phyloP scores from a whole-genome alignment of 352 stramenopile species.

The Phytophthora pistaciae region DNA sequence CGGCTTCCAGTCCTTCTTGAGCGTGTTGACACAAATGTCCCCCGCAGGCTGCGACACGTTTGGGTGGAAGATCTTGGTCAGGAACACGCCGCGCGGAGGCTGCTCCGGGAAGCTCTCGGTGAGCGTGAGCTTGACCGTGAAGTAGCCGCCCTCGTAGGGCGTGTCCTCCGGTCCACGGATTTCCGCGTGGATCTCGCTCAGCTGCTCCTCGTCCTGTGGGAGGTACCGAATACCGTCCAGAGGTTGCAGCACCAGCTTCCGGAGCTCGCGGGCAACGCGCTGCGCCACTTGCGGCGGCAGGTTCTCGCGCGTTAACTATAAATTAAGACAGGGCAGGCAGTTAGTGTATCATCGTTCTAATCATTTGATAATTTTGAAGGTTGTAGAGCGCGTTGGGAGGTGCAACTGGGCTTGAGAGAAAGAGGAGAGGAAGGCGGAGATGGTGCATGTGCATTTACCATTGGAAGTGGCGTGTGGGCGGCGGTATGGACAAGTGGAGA shows the following conservation, averaged over 20 bases:
- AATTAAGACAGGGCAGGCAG: conserved; percentile 6
- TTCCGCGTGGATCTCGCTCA: conserved; percentile 96
- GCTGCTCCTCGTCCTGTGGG: conserved; percentile 91
- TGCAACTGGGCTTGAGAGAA: conserved; percentile 12
- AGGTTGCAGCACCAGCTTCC: conserved; percentile 89
- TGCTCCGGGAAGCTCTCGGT: conserved; percentile 87
- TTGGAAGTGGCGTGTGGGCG: conserved; percentile 16
- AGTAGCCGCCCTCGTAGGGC: conserved; percentile 97
- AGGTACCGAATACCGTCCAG: conserved; percentile 94
- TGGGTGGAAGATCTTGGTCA: conserved; percentile 99
- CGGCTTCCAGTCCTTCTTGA: conserved; percentile 99
- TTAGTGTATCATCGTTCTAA: conserved; percentile 19
- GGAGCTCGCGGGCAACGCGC: conserved; percentile 93
- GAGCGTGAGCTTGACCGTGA: conserved; percentile 96
- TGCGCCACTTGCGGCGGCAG: conserved; percentile 92
- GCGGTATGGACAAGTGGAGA: conserved; percentile 17
- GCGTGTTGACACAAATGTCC: conserved; percentile 99
- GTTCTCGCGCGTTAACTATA: conserved; percentile 59
- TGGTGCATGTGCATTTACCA: conserved; percentile 32
- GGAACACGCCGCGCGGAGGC: conserved; percentile 94
- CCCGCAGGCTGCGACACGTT: conserved; percentile 97
- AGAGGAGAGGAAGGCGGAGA: conserved; percentile 1
- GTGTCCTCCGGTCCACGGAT: conserved; percentile 97
- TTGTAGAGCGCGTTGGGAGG: conserved; percentile 1
- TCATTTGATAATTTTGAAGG: neutral